These are phyloP conservation scores for Sicyos baderoa DNA, from an alignment of 306 rosid genomes.

Conservation along the genomic window DNA sequence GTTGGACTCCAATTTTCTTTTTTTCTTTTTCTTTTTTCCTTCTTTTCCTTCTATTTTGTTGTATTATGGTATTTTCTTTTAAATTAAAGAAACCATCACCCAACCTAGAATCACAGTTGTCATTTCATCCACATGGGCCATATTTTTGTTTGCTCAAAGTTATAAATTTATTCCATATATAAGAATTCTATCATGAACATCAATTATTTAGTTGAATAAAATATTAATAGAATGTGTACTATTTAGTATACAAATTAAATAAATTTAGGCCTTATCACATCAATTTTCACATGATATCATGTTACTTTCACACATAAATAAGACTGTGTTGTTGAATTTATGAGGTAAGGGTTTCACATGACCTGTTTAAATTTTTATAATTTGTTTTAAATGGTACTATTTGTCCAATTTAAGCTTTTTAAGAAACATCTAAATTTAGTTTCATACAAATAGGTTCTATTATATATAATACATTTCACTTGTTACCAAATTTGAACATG, in stretches of 20 bases:
- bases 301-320: not conserved
- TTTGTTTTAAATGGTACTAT: not conserved
- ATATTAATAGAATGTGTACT: not conserved
- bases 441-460: not conserved
- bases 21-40: too few relatives aligned
- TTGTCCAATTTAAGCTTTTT: not conserved
- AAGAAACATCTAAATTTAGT: not conserved
- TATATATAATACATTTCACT: not conserved
- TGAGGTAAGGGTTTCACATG: not conserved
- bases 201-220: not conserved
- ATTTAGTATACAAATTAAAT: not conserved
- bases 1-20: too few relatives aligned
- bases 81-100: too few relatives aligned
- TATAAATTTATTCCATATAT: not conserved
- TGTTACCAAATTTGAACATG: not conserved
- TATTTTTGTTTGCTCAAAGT: not conserved
- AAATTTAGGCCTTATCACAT: not conserved
- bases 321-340: not conserved
- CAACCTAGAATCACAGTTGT: not conserved
- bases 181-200: not conserved
- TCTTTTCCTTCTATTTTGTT: too few relatives aligned
- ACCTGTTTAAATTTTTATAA: not conserved
- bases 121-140: not conserved
- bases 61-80: too few relatives aligned
- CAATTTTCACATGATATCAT: constrained; percentile 1